Conservation (phyloP, 2,329 filamentous ascomycete genomes). For the Xylaria sp. region DNA sequence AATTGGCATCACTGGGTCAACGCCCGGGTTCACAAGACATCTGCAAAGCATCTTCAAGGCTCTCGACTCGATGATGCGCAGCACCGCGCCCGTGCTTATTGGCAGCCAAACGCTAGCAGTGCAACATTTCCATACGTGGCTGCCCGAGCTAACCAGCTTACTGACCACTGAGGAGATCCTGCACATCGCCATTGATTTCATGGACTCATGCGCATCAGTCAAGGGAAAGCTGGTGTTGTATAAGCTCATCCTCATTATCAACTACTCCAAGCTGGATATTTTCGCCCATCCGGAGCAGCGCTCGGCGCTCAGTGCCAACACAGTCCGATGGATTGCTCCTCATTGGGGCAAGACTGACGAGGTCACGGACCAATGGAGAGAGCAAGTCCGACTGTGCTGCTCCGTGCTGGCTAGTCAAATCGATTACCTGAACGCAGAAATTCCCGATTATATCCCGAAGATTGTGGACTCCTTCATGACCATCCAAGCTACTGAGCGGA, state of each 20-base stretch:
- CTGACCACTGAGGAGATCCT: conserved; percentile 79
- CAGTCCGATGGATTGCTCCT: conserved; percentile 82
- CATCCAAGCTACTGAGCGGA: conserved; percentile 54
- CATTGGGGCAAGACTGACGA: conserved; percentile 78
- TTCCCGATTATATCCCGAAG: conserved; percentile 84
- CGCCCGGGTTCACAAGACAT: conserved; percentile 71
- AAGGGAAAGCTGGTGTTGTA: conserved; percentile 90
- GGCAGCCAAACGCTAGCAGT: conserved; percentile 93
- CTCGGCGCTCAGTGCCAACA: conserved; percentile 70
- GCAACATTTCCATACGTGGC: conserved; percentile 94
- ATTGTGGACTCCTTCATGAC: conserved; percentile 83
- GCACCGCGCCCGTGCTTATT: conserved; percentile 75
- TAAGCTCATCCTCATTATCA: conserved; percentile 87
- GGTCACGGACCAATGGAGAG: conserved; percentile 80
- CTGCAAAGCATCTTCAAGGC: conserved; percentile 84
- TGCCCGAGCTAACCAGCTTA: conserved; percentile 79
- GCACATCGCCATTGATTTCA: conserved; percentile 85
- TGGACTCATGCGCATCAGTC: conserved; percentile 81
- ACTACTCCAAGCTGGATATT: conserved; percentile 76
- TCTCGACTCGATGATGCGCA: conserved; percentile 84
- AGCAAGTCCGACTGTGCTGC: conserved; percentile 89
- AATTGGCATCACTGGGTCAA: conserved; percentile 74
- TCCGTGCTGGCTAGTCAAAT: conserved; percentile 86
- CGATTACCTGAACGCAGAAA: conserved; percentile 69
- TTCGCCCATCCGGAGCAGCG: conserved; percentile 76